Percentiles rank a stretch among this genome's conserved stretches.
phyloP scores from a whole-genome alignment of 2,329 filamentous ascomycete genomes.

The Macrophomina pseudophaseolina region DNA sequence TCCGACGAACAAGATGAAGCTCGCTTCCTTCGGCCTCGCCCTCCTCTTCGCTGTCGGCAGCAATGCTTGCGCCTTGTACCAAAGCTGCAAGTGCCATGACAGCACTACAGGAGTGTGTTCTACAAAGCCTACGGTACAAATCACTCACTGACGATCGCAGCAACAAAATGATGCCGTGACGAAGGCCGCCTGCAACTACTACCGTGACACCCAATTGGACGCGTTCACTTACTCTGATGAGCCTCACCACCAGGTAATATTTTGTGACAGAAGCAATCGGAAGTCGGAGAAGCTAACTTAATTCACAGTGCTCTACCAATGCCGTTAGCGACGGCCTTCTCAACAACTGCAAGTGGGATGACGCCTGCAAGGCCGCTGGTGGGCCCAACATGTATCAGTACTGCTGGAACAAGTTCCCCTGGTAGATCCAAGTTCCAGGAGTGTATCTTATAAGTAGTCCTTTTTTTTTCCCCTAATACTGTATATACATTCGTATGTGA shows the following conservation, averaged over 20 bases:
- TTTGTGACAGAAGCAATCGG: no score
- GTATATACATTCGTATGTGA: no score
- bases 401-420: slow-evolving; percentile 13
- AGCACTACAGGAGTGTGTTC: background rate
- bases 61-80: slow-evolving; percentile 14
- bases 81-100: slow-evolving; percentile 12
- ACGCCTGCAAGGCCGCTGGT: slow-evolving; percentile 6
- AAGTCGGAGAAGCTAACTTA: background rate
- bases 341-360: slow-evolving; percentile 17
- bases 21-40: background rate
- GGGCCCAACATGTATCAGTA: slow-evolving; percentile 14
- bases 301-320: background rate
- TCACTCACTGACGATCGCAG: background rate
- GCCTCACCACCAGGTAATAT: background rate
- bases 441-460: no score
- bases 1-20: background rate
- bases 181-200: slow-evolving; percentile 10
- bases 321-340: background rate
- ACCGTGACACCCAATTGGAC: background rate
- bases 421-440: no score
- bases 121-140: accelerated
- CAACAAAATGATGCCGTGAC: slow-evolving; percentile 10
- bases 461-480: no score
- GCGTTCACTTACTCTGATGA: background rate
- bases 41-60: slow-evolving; percentile 1